A percentile compares a stretch with the other conserved stretches of the same genome.
Evolutionary conservation across 768 basidiomycete species (phyloP).

Genomic region (Myochromella boudieri): DNA sequence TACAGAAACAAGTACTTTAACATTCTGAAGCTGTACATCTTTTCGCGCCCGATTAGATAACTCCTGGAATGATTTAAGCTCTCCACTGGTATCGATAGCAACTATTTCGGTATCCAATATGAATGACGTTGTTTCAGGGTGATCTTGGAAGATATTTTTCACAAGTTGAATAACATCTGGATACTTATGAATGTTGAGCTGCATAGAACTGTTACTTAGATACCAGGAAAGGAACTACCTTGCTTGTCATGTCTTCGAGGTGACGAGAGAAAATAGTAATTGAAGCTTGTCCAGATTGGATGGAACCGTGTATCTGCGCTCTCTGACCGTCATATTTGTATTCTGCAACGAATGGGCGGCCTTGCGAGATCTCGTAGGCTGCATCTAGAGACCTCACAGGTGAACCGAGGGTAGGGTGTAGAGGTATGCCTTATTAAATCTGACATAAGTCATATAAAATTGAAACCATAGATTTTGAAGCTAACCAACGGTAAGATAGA

Average conservation of each 20-base stretch:
- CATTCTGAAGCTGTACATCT: slow-evolving; percentile 71
- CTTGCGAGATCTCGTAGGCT: slow-evolving; percentile 70
- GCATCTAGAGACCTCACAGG: slow-evolving; percentile 83
- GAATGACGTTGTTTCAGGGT: slow-evolving; percentile 52
- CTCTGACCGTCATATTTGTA: slow-evolving; percentile 91
- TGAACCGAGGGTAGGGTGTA: slow-evolving; percentile 85
- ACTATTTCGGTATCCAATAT: slow-evolving; percentile 89
- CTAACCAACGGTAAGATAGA: slow-evolving; percentile 72
- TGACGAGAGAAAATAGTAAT: slow-evolving; percentile 85
- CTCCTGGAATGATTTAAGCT: slow-evolving; percentile 80
- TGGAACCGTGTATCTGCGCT: slow-evolving; percentile 71
- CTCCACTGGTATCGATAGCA: slow-evolving; percentile 68
- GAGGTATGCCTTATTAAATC: slow-evolving; percentile 59
- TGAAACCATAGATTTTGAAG: slow-evolving; percentile 6
- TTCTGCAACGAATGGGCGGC: slow-evolving; percentile 76
- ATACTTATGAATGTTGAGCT: slow-evolving; percentile 50
- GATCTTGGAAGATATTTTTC: slow-evolving; percentile 43
- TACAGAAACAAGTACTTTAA: slow-evolving; percentile 79
- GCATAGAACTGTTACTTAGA: not conserved
- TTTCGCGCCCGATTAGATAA: slow-evolving; percentile 84
- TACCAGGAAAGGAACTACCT: slow-evolving; percentile 42
- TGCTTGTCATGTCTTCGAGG: slow-evolving; percentile 90
- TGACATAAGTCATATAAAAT: not conserved
- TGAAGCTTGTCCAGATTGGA: slow-evolving; percentile 25
- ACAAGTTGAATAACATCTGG: slow-evolving; percentile 74